Conservation (phyloP, 345 rosid species). For the Cardiospermum halicacabum region DNA sequence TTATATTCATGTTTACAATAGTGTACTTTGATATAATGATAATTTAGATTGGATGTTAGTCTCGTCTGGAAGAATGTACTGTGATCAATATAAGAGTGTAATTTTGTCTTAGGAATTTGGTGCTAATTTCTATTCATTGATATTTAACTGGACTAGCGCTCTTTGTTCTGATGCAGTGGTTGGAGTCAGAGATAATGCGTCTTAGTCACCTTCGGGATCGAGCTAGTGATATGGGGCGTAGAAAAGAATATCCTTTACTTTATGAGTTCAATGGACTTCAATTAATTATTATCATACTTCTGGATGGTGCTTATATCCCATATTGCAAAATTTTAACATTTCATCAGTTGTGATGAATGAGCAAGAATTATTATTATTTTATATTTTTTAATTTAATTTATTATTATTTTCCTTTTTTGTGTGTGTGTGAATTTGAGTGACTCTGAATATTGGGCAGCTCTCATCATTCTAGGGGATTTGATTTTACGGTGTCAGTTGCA, state of each 20-base stretch:
- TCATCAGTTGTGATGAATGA: not conserved
- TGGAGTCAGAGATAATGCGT: slow-evolving; percentile 84
- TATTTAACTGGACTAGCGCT: not conserved
- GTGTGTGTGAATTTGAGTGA: not conserved
- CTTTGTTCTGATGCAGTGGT: slow-evolving; percentile 49
- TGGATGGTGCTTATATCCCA: not conserved
- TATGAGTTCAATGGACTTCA: not conserved
- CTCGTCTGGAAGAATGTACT: too few species aligned
- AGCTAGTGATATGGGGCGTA: slow-evolving; percentile 90
- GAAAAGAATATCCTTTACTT: slow-evolving; percentile 94
- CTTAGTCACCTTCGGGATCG: slow-evolving; percentile 97
- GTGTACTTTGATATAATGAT: too few species aligned
- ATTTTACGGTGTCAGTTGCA: not conserved
- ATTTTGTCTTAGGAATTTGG: too few species aligned
- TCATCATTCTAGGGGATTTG: not conserved
- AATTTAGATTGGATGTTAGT: too few species aligned
- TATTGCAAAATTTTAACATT: not conserved
- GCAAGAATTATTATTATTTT: not conserved
- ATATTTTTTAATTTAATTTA: too few species aligned
- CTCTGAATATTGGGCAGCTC: not conserved
- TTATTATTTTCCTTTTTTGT: not conserved
- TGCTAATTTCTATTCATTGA: not conserved
- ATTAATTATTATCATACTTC: not conserved
- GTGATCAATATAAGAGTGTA: too few species aligned
- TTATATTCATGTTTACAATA: not conserved